Conservation (phyloP, 768 basidiomycete species). For the Sporobolomyces pararoseus region DNA sequence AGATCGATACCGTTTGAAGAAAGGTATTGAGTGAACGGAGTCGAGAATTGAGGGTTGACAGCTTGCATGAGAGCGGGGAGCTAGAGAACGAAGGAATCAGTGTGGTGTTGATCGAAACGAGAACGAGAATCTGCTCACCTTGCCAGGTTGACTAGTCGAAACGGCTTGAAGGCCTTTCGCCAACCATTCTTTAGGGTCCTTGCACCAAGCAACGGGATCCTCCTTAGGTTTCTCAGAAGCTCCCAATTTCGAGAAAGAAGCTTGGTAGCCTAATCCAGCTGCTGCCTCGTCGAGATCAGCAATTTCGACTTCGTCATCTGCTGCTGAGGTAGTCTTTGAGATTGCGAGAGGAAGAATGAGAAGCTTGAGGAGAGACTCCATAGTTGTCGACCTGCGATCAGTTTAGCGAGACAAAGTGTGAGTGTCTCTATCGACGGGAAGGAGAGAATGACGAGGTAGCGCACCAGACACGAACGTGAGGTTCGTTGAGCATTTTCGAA, state of each 20-base stretch:
- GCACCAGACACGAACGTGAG: constrained; percentile 64
- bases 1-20: constrained; percentile 27
- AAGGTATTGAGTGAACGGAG: constrained; percentile 36
- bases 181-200: constrained; percentile 47
- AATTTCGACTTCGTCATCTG: constrained; percentile 55
- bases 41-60: constrained; percentile 32
- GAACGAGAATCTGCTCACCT: constrained; percentile 22
- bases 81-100: constrained; percentile 1
- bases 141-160: constrained; percentile 35
- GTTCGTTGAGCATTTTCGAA: constrained; percentile 63
- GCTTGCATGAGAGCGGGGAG: constrained; percentile 31
- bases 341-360: constrained; percentile 72
- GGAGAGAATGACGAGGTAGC: no score
- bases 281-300: constrained; percentile 82
- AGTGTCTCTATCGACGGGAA: no score
- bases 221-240: constrained; percentile 59
- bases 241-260: constrained; percentile 84
- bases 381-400: constrained; percentile 61
- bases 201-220: constrained; percentile 57
- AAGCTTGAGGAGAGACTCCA: constrained; percentile 69
- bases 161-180: constrained; percentile 32
- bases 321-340: constrained; percentile 49
- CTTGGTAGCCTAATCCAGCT: constrained; percentile 67
- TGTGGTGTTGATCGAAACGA: not conserved
- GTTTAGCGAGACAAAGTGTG: no score